Conservation (phyloP, 176 grass and related monocot genomes). For the Alloteropsis semialata region DNA sequence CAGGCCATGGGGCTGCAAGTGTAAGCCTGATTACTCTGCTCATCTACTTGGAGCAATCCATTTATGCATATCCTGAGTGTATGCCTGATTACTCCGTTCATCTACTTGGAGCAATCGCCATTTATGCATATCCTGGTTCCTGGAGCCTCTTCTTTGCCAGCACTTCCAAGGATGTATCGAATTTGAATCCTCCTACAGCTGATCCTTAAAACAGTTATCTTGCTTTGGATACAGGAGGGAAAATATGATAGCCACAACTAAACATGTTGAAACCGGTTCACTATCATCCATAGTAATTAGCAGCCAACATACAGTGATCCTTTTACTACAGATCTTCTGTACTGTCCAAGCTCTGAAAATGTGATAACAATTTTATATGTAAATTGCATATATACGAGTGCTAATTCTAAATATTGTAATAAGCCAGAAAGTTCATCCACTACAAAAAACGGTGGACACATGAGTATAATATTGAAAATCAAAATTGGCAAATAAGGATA, state of each 20-base stretch:
- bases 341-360: too few species aligned
- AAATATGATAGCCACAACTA: background rate
- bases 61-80: conserved; percentile 10
- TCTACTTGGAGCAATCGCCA: too few species aligned
- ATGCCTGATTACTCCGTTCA: too few species aligned
- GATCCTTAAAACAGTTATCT: conserved; percentile 8
- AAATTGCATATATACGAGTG: background rate
- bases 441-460: too few species aligned
- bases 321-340: background rate
- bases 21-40: background rate
- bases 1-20: background rate
- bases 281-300: background rate
- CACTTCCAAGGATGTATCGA: conserved; percentile 16
- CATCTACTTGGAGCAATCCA: conserved; percentile 17
- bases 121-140: too few species aligned
- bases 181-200: background rate
- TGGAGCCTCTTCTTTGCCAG: background rate
- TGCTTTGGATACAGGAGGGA: background rate
- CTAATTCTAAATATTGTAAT: conserved; percentile 19
- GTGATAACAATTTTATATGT: background rate
- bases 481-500: too few species aligned
- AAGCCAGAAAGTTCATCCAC: too few species aligned
- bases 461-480: too few species aligned
- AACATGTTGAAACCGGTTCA: conserved; percentile 26
- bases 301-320: background rate